phyloP scores from a whole-genome alignment of 2,329 filamentous ascomycete genomes.

The Camptophora hylomeconis region DNA sequence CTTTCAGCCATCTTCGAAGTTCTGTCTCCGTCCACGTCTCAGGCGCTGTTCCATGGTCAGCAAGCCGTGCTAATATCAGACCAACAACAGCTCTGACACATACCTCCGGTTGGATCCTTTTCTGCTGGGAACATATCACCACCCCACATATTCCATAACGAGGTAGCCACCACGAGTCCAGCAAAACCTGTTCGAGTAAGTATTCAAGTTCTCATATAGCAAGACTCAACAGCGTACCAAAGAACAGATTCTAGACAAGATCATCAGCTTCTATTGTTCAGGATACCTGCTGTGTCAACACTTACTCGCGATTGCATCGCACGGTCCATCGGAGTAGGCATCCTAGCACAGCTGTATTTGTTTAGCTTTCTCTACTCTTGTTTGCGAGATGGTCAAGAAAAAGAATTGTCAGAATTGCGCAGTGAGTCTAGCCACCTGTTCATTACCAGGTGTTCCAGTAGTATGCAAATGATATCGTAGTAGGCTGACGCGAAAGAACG shows the following conservation, averaged over 20 bases:
- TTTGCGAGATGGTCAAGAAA: no score
- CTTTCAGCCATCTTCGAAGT: slow-evolving; percentile 64
- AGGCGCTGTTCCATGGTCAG: slow-evolving; percentile 36
- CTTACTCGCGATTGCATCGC: slow-evolving; percentile 57
- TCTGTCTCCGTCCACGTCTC: slow-evolving; percentile 68
- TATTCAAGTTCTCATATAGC: no score
- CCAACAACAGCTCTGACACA: slow-evolving; percentile 16
- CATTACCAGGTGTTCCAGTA: no score
- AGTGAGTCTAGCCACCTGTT: no score
- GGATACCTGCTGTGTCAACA: no score
- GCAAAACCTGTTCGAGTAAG: slow-evolving; percentile 71
- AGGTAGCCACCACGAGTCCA: slow-evolving; percentile 66
- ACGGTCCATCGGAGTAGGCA: slow-evolving; percentile 58
- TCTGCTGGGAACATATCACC: slow-evolving; percentile 67
- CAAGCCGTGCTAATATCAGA: slow-evolving; percentile 6
- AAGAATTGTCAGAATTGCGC: no score
- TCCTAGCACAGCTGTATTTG: slow-evolving; percentile 20
- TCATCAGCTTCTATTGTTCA: slow-evolving; percentile 9
- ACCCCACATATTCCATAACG: slow-evolving; percentile 76
- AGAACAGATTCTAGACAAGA: slow-evolving; percentile 38
- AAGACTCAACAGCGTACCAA: slow-evolving; percentile 38
- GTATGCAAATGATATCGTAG: no score
- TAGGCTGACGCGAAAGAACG: no score
- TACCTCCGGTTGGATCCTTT: slow-evolving; percentile 65
- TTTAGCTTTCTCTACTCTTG: no score